phyloP scores from a whole-genome alignment of 177 flowering plant genomes.

The Telopea speciosissima region DNA sequence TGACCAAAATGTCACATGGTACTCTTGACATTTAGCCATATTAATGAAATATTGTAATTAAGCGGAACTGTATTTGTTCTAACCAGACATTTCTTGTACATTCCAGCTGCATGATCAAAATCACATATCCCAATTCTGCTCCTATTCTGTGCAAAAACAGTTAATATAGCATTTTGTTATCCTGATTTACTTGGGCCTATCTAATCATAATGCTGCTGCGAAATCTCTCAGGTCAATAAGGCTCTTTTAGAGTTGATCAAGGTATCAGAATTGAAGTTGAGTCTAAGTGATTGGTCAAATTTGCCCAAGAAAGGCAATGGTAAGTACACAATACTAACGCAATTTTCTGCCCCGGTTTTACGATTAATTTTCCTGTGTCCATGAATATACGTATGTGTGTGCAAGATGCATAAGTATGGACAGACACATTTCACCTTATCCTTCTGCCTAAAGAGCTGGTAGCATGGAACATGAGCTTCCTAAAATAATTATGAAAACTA shows the following conservation, averaged over 20 bases:
- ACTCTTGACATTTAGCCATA: too few relatives aligned
- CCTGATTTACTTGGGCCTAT: not conserved
- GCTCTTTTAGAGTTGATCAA: slow-evolving; percentile 72
- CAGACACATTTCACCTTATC: not conserved
- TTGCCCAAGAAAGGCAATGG: slow-evolving; percentile 38
- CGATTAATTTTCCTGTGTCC: not conserved
- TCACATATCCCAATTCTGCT: not conserved
- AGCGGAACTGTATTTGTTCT: not conserved
- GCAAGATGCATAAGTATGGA: not conserved
- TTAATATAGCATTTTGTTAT: not conserved
- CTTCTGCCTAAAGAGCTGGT: not conserved
- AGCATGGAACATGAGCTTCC: not conserved
- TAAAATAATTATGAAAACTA: not conserved
- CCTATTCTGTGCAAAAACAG: not conserved
- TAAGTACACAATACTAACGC: slow-evolving; percentile 8
- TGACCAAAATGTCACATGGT: too few relatives aligned
- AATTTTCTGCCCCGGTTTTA: not conserved
- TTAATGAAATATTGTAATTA: not conserved
- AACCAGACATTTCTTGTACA: not conserved
- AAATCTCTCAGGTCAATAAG: slow-evolving; percentile 65
- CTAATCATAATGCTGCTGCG: not conserved
- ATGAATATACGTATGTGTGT: not conserved
- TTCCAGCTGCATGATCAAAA: not conserved
- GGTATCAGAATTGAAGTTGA: slow-evolving; percentile 55
- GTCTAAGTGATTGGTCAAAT: slow-evolving; percentile 75